phyloP scores from a whole-genome alignment of 768 basidiomycete genomes.

The Grammothele lineata region DNA sequence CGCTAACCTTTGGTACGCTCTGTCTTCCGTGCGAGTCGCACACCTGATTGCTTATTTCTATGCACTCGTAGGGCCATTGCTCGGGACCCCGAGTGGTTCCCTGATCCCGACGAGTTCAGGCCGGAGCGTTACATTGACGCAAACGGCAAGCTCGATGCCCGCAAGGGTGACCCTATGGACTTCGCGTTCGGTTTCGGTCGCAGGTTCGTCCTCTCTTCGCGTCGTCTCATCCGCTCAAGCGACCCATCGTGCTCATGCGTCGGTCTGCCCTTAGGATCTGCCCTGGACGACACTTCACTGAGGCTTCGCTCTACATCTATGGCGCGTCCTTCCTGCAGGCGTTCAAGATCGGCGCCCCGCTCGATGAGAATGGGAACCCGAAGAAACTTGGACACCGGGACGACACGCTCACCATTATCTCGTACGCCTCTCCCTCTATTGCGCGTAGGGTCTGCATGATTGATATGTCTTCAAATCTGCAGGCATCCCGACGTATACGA shows the following conservation, averaged over 20 bases:
- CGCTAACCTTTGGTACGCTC: slow-evolving; percentile 18
- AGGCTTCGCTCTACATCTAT: slow-evolving; percentile 1
- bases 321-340: slow-evolving; percentile 5
- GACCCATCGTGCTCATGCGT: no score
- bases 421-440: no score
- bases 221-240: no score
- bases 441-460: no score
- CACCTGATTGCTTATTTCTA: no score
- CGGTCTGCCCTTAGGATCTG: background rate
- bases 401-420: background rate
- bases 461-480: background rate
- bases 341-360: slow-evolving; percentile 2
- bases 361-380: slow-evolving; percentile 4
- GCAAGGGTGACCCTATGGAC: slow-evolving; percentile 5
- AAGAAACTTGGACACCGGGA: background rate
- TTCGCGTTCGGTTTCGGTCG: slow-evolving; percentile 16
- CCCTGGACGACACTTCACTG: slow-evolving; percentile 7
- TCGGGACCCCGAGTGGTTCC: slow-evolving; percentile 6
- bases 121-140: slow-evolving; percentile 9
- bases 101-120: slow-evolving; percentile 9
- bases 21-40: background rate
- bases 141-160: slow-evolving; percentile 1
- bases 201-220: no score
- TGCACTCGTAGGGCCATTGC: slow-evolving; percentile 4
- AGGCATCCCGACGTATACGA: background rate